Percentiles rank a stretch among this genome's conserved stretches.
These are phyloP conservation scores for Cytauxzoon felis DNA, from an alignment of 169 alveolate species.

Conservation along the genomic window DNA sequence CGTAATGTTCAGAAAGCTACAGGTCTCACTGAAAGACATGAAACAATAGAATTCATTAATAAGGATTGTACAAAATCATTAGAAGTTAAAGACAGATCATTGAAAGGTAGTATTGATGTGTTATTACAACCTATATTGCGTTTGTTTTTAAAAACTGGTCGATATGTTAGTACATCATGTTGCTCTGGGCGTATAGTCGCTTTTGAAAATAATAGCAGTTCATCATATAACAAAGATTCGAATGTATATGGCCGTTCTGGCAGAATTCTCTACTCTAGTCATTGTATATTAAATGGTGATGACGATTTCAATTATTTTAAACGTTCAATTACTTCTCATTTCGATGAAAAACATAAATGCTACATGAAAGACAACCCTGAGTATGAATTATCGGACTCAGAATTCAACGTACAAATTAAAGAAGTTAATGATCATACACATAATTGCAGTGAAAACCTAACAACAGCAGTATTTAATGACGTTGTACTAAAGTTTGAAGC, in stretches of 20 bases:
- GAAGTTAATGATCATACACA: background rate
- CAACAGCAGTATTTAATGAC: slow-evolving; percentile 8
- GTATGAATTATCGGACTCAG: background rate
- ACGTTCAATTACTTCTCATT: slow-evolving; percentile 36
- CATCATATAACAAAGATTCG: slow-evolving; percentile 9
- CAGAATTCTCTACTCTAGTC: slow-evolving; percentile 29
- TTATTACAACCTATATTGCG: slow-evolving; percentile 59
- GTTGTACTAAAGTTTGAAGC: slow-evolving; percentile 70
- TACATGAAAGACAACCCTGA: slow-evolving; percentile 17
- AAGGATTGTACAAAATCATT: background rate
- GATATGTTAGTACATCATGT: slow-evolving; percentile 66
- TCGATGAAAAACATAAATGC: slow-evolving; percentile 36
- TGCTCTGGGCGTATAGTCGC: slow-evolving; percentile 71
- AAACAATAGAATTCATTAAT: background rate
- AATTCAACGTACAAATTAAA: background rate
- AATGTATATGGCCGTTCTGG: slow-evolving; percentile 31
- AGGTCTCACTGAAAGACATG: background rate
- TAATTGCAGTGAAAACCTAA: background rate
- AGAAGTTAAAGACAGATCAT: slow-evolving; percentile 58
- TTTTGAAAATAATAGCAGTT: slow-evolving; percentile 44
- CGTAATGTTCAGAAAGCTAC: background rate
- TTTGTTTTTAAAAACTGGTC: slow-evolving; percentile 46
- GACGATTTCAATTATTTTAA: background rate
- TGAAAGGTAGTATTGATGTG: slow-evolving; percentile 69
- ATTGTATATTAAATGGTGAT: background rate